phyloP scores from a whole-genome alignment of 352 stramenopile genomes.

The Aphanomyces invadans region DNA sequence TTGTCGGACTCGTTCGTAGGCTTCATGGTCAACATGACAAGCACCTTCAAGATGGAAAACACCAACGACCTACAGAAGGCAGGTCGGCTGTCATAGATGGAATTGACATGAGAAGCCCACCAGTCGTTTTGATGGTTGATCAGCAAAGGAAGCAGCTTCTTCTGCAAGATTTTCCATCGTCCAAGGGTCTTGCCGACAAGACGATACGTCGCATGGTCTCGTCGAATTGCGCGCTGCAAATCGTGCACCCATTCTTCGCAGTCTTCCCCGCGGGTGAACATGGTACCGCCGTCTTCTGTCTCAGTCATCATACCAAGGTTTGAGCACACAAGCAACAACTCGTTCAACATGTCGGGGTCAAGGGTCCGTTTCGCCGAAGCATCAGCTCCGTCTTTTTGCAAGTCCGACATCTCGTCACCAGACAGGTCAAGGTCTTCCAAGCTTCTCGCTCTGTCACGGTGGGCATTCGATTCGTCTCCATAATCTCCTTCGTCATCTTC shows the following conservation, averaged over 20 bases:
- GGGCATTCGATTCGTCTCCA: not conserved
- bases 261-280: slow-evolving; percentile 77
- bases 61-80: slow-evolving; percentile 42
- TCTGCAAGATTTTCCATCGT: slow-evolving; percentile 82
- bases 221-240: slow-evolving; percentile 68
- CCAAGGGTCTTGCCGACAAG: slow-evolving; percentile 77
- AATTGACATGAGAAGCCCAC: slow-evolving; percentile 10
- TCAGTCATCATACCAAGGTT: slow-evolving; percentile 74
- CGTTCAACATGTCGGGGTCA: slow-evolving; percentile 78
- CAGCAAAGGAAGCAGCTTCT: slow-evolving; percentile 77
- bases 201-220: slow-evolving; percentile 75
- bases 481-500: slow-evolving; percentile 15
- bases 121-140: slow-evolving; percentile 84
- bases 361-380: slow-evolving; percentile 33
- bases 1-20: slow-evolving; percentile 68
- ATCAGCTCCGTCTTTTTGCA: slow-evolving; percentile 34
- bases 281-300: slow-evolving; percentile 38
- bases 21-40: slow-evolving; percentile 87
- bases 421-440: slow-evolving; percentile 20
- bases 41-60: slow-evolving; percentile 84
- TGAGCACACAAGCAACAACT: slow-evolving; percentile 81
- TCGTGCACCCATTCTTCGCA: slow-evolving; percentile 82
- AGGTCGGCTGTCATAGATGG: slow-evolving; percentile 1
- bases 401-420: not conserved
- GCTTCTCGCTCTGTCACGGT: slow-evolving; percentile 13